phyloP scores from a whole-genome alignment of 495 filamentous ascomycete genomes.

The Neurospora tetraspora region DNA sequence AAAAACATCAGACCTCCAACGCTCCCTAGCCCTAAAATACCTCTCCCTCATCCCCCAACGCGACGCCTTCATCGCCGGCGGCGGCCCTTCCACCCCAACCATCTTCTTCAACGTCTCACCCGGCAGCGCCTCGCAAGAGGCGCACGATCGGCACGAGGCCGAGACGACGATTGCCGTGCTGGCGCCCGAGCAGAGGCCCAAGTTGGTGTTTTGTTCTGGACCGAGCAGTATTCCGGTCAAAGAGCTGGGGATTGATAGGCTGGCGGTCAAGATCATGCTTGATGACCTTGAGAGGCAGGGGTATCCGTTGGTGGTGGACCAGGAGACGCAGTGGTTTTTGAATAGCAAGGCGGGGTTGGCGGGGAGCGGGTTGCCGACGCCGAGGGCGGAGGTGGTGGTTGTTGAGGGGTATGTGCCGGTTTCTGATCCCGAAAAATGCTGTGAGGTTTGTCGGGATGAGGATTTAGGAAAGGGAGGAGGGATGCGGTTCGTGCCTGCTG shows the following conservation, averaged over 20 bases:
- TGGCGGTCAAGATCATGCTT: conserved; percentile 18
- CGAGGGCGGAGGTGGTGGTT: not conserved
- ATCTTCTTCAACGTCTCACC: conserved; percentile 17
- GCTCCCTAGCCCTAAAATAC: conserved; percentile 16
- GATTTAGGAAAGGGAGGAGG: not conserved
- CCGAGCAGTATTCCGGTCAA: conserved; percentile 12
- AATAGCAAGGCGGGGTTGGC: conserved; percentile 22
- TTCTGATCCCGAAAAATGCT: not conserved
- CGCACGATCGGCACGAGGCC: conserved; percentile 17
- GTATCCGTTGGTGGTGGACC: conserved; percentile 12
- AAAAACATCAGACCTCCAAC: conserved; percentile 24
- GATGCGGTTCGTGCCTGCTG: conserved; percentile 7
- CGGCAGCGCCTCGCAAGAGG: not conserved
- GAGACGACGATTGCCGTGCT: conserved; percentile 19
- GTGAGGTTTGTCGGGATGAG: conserved; percentile 6
- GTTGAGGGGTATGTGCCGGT: too few species aligned
- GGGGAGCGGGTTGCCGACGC: conserved; percentile 17
- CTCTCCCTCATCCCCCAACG: conserved; percentile 23
- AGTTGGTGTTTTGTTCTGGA: conserved; percentile 20
- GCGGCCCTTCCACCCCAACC: conserved; percentile 7
- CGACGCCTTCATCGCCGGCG: conserved; percentile 24
- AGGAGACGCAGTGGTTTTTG: conserved; percentile 21
- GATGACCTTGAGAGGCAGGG: conserved; percentile 11
- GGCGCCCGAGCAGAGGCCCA: conserved; percentile 13
- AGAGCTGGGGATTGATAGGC: conserved; percentile 13